phyloP scores from a whole-genome alignment of 352 stramenopile species.

The Phytophthora syringae region DNA sequence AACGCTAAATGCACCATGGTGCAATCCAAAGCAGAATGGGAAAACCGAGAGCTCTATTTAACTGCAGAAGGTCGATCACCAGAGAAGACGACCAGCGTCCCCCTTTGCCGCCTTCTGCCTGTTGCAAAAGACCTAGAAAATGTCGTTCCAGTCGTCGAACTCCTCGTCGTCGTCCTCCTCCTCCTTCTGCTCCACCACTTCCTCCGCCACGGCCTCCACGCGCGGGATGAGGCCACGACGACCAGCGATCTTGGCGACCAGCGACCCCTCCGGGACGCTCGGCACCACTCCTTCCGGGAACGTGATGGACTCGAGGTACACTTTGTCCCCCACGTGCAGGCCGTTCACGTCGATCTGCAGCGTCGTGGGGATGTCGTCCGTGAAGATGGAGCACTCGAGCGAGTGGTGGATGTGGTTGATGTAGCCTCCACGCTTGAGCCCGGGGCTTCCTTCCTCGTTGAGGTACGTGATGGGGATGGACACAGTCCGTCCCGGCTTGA shows the following conservation, averaged over 20 bases:
- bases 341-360: constrained; percentile 88
- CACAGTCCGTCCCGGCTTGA: constrained; percentile 90
- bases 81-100: no score
- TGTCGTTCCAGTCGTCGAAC: constrained; percentile 90
- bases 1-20: constrained; percentile 20
- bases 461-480: constrained; percentile 93
- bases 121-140: constrained; percentile 68
- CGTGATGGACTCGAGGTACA: constrained; percentile 77
- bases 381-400: constrained; percentile 82
- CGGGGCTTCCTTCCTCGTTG: constrained; percentile 93
- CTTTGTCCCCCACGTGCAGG: constrained; percentile 86
- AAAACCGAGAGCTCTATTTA: constrained; percentile 38
- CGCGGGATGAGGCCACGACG: constrained; percentile 86
- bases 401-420: constrained; percentile 92
- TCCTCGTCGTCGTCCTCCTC: constrained; percentile 71
- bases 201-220: constrained; percentile 66
- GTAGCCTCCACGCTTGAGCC: constrained; percentile 95
- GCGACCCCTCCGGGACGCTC: constrained; percentile 59
- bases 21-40: constrained; percentile 13
- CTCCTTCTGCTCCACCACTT: constrained; percentile 76
- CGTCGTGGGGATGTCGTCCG: constrained; percentile 75
- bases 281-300: constrained; percentile 83
- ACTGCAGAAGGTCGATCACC: constrained; percentile 20
- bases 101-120: constrained; percentile 18
- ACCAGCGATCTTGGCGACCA: constrained; percentile 88